A percentile compares a stretch with the other conserved stretches of the same genome.
These are phyloP conservation scores for Paramecium biaurelia DNA, from an alignment of 73 alveolate genomes.

Conservation along the genomic window DNA sequence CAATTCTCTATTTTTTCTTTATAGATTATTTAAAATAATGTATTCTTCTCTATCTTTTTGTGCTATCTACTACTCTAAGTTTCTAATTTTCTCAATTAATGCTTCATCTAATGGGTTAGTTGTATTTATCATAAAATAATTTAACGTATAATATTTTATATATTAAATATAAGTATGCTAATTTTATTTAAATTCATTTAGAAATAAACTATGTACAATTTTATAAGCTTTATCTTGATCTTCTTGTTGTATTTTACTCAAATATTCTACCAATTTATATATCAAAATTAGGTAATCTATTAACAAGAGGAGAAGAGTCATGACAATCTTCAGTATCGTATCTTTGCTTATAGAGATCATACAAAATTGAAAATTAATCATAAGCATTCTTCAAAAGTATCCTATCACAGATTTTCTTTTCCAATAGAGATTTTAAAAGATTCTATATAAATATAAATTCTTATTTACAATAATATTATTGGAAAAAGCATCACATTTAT, in stretches of 20 bases:
- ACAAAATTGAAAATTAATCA: not conserved
- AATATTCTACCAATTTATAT: not conserved
- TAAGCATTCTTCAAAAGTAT: not conserved
- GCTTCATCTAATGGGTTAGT: not conserved
- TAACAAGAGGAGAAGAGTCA: not conserved
- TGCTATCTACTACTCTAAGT: not conserved
- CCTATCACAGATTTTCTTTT: not conserved
- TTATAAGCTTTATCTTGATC: not conserved
- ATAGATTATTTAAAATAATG: not conserved
- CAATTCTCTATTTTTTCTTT: not conserved
- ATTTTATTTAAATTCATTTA: not conserved
- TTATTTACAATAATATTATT: not conserved
- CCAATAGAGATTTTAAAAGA: not conserved
- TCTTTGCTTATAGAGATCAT: not conserved
- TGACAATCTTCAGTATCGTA: not conserved
- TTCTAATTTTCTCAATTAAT: not conserved
- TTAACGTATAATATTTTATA: not conserved
- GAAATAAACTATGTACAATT: not conserved
- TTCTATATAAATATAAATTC: not conserved
- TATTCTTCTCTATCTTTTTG: not conserved
- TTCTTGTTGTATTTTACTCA: not conserved
- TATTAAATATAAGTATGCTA: not conserved
- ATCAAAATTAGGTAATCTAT: not conserved
- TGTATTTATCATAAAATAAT: not conserved
- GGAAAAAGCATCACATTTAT: not conserved